phyloP scores from a whole-genome alignment of 2,329 filamentous ascomycete genomes.

The Hortaea werneckii region DNA sequence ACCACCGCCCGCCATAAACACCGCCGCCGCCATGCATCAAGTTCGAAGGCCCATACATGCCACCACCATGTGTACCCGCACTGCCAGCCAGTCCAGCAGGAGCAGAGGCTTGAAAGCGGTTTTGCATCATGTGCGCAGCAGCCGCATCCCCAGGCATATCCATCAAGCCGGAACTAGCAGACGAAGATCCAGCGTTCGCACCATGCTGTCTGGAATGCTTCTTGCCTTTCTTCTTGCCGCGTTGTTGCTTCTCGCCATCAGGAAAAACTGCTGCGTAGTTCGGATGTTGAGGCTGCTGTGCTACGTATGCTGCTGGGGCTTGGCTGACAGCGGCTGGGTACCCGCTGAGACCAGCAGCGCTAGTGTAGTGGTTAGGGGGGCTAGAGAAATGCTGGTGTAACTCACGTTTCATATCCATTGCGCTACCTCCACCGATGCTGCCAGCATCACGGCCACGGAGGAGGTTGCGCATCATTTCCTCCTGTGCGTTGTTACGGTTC shows the following conservation, averaged over 20 bases:
- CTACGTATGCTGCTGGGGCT: neutral
- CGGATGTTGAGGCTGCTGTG: constrained; percentile 1
- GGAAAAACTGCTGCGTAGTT: constrained; percentile 3
- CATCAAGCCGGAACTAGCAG: constrained; percentile 3
- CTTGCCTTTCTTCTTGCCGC: constrained; percentile 13
- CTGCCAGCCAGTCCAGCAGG: constrained; percentile 3
- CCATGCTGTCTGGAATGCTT: constrained; percentile 8
- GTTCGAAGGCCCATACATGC: constrained; percentile 12
- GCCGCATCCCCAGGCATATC: constrained; percentile 1
- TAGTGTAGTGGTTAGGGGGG: constrained; percentile 50
- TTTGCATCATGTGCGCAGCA: constrained; percentile 11
- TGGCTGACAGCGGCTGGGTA: constrained; percentile 1
- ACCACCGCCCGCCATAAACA: constrained; percentile 20
- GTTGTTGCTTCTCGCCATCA: constrained; percentile 9
- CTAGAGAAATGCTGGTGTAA: constrained; percentile 10
- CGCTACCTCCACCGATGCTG: constrained; percentile 45
- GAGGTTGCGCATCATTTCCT: constrained; percentile 72
- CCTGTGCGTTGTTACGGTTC: constrained; percentile 57
- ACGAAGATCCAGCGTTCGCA: constrained; percentile 1
- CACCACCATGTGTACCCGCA: constrained; percentile 8
- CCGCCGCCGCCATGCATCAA: constrained; percentile 22
- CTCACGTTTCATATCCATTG: constrained; percentile 20
- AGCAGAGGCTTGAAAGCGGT: constrained; percentile 9
- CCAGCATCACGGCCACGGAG: constrained; percentile 44
- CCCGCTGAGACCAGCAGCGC: constrained; percentile 58